phyloP scores from a whole-genome alignment of 1,139 yeast genomes.

The Suhomyces panamericanus region DNA sequence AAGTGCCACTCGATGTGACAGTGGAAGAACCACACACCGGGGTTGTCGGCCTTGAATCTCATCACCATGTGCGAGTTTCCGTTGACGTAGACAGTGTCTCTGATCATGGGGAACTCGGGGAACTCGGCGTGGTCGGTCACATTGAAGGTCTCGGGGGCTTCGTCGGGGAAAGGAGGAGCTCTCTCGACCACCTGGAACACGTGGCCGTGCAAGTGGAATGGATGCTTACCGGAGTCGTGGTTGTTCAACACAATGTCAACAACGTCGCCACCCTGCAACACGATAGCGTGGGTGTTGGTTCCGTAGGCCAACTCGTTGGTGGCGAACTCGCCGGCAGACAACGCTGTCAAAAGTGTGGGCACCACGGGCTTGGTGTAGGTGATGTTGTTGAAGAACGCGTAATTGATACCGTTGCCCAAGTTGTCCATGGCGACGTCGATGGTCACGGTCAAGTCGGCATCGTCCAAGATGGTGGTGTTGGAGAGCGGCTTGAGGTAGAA shows the following conservation, averaged over 20 bases:
- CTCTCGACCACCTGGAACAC: constrained; percentile 59
- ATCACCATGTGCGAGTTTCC: constrained; percentile 68
- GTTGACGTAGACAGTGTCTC: constrained; percentile 68
- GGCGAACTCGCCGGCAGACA: constrained; percentile 64
- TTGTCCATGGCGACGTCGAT: constrained; percentile 77
- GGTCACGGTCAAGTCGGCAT: constrained; percentile 64
- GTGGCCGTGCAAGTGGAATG: constrained; percentile 89
- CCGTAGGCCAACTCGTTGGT: constrained; percentile 58
- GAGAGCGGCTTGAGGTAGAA: constrained; percentile 60
- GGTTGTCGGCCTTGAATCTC: constrained; percentile 58
- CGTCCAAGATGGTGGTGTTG: constrained; percentile 52
- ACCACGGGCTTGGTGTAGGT: constrained; percentile 79
- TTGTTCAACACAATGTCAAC: constrained; percentile 71
- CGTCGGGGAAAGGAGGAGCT: constrained; percentile 33
- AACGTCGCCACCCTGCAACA: constrained; percentile 66
- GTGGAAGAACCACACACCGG: constrained; percentile 67
- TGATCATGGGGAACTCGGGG: constrained; percentile 58
- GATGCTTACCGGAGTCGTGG: constrained; percentile 75
- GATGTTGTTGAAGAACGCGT: constrained; percentile 85
- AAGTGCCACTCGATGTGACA: constrained; percentile 68
- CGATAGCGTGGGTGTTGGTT: constrained; percentile 69
- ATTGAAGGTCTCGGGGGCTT: constrained; percentile 41
- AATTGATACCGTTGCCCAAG: constrained; percentile 78
- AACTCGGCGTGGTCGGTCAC: constrained; percentile 34
- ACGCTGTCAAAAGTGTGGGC: constrained; percentile 75